Base-by-base conservation (phyloP, 441 rosid species). In the Raphanus hybrid region DNA sequence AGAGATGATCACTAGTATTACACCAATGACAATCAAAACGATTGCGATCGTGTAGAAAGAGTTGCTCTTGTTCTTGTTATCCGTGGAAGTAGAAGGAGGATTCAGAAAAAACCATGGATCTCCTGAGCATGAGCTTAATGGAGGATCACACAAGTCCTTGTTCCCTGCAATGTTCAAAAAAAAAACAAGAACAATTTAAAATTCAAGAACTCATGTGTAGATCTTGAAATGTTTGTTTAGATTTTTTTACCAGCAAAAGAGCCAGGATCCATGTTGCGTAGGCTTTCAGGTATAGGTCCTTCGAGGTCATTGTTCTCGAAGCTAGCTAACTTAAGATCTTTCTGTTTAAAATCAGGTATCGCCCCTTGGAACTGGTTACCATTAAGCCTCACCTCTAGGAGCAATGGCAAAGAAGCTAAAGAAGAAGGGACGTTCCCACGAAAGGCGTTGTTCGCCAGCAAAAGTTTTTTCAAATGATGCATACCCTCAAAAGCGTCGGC, bases 231-330 rank as follows among this genome's bases (percentile, higher is more conserved):
- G 45, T 64, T 35, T 15, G 64, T 48, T 59, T 35, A 60, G 14
- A 62, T 48, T 67, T 23, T 23, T 23, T 54, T 75, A 93, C 99
- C 99, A 75, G 89, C 52, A 80, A 96, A 96, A 3, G 86, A 79
- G 27, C 78, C 82, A 16, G 90, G 67, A 75, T 43, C 78, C 91
- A 92, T 75, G 15, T 65, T 75, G 26, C 85, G 78, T n/a, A 96
- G 86, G 84, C 89, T 80, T 69, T 64, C 41, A n/a, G 99, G 99
- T 14, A 93, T 93, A 15, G 87, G 87, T 73, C 98, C 98, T 71
- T 81, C 92, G 71, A 96, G 85, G 66, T 87, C 83, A 76, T 96
- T 96, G 84, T 88, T 83, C 6, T 97, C 87, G 0, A 93, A 58
- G 86, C 86, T 81, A n/a, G 82, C 86, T 12, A 80, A 64, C 82